Evolutionary conservation across 345 rosid species (phyloP).

Genomic region (Citrus unshiu): DNA sequence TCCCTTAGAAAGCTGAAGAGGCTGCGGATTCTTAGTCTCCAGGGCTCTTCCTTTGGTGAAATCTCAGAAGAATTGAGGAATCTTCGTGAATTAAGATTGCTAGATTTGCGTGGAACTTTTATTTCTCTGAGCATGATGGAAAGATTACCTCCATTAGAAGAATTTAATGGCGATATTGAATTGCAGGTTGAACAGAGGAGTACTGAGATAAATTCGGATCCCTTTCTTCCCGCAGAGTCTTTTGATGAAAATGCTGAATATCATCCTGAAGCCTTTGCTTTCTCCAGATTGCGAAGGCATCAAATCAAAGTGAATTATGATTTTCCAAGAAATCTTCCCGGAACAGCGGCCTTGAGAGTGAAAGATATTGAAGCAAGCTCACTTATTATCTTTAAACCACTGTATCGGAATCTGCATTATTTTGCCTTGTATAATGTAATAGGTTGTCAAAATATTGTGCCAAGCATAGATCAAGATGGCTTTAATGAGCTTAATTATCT

Average conservation of each 20-base stretch:
- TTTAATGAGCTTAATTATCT: neutral
- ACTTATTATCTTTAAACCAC: neutral
- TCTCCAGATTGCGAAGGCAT: neutral
- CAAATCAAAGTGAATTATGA: neutral
- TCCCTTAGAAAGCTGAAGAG: neutral
- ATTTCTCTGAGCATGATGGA: neutral
- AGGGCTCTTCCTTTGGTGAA: neutral
- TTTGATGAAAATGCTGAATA: neutral
- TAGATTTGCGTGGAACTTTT: neutral
- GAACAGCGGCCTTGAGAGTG: neutral
- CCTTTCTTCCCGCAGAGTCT: no score
- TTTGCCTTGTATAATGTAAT: neutral
- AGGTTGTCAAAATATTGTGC: neutral
- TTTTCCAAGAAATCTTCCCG: neutral
- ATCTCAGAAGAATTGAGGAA: neutral
- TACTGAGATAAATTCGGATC: neutral
- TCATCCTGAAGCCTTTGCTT: neutral
- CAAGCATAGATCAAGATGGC: neutral
- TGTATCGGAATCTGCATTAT: neutral
- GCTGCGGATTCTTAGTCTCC: constrained; percentile 1
- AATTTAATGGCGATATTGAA: neutral
- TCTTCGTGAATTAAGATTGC: neutral
- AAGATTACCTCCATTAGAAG: neutral
- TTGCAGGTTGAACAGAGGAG: neutral
- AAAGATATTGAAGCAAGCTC: neutral